A percentile compares a stretch with the other conserved stretches of the same genome.
These are phyloP conservation scores for Acacia pycnantha DNA, from an alignment of 331 rosid species.

Conservation along the genomic window DNA sequence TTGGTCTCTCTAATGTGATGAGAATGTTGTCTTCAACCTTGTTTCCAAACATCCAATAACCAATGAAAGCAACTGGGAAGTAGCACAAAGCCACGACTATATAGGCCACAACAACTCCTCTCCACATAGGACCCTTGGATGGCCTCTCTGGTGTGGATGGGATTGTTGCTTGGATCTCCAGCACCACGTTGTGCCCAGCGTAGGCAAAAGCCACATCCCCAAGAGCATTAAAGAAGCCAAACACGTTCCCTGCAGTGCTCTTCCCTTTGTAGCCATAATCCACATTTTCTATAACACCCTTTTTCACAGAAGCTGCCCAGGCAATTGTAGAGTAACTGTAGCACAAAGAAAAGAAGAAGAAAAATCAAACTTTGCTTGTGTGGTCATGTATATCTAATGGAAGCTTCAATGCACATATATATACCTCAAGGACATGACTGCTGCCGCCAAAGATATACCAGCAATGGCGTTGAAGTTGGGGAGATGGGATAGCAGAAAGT, in stretches of 20 bases:
- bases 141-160: slow-evolving; percentile 96
- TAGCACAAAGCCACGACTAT: slow-evolving; percentile 89
- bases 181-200: slow-evolving; percentile 94
- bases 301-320: slow-evolving; percentile 65
- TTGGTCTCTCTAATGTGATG: slow-evolving; percentile 62
- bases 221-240: slow-evolving; percentile 67
- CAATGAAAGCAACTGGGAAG: slow-evolving; percentile 90
- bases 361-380: not conserved
- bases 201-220: slow-evolving; percentile 96
- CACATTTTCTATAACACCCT: slow-evolving; percentile 70
- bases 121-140: slow-evolving; percentile 98
- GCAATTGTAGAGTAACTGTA: slow-evolving; percentile 90
- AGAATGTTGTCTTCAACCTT: slow-evolving; percentile 60
- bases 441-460: slow-evolving; percentile 87
- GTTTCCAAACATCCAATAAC: slow-evolving; percentile 77
- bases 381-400: not conserved
- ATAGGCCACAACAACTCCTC: slow-evolving; percentile 81
- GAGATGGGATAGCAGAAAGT: slow-evolving; percentile 88
- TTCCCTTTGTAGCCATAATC: slow-evolving; percentile 50
- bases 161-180: slow-evolving; percentile 96
- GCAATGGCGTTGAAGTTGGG: slow-evolving; percentile 87
- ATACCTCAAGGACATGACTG: slow-evolving; percentile 89
- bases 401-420: not conserved
- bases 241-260: slow-evolving; percentile 44
- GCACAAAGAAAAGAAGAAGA: not conserved